phyloP scores from a whole-genome alignment of 23 red algal genomes.

The Gracilaria gracilis region DNA sequence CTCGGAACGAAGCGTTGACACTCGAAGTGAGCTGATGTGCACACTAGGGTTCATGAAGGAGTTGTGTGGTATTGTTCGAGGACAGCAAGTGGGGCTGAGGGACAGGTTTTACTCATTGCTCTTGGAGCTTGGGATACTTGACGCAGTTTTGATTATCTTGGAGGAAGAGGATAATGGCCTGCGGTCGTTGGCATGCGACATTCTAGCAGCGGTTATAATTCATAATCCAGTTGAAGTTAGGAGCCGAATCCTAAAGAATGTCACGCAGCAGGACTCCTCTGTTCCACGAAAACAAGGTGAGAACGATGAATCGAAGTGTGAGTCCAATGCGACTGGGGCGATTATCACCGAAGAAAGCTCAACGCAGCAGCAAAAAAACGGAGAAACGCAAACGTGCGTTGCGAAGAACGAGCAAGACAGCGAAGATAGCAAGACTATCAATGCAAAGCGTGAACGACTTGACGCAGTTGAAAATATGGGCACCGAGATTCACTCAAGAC shows the following conservation, averaged over 20 bases:
- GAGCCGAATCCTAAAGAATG: constrained; percentile 32
- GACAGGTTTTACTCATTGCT: constrained; percentile 43
- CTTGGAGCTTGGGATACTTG: constrained; percentile 52
- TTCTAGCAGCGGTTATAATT: constrained; percentile 28
- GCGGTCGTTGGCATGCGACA: constrained; percentile 32
- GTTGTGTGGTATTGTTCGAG: constrained; percentile 38
- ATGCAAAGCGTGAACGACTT: not conserved
- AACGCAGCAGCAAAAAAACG: not conserved
- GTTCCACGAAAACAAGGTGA: not conserved
- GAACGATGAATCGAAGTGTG: not conserved
- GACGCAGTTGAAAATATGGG: not conserved
- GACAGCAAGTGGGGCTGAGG: constrained; percentile 22
- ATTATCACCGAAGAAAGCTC: not conserved
- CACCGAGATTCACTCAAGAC: not conserved
- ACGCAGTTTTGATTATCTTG: constrained; percentile 21
- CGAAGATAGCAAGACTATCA: not conserved
- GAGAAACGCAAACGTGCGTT: not conserved
- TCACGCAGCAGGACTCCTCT: constrained; percentile 14
- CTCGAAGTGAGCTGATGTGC: constrained; percentile 34
- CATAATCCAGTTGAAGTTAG: constrained; percentile 46
- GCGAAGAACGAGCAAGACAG: not conserved
- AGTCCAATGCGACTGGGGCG: not conserved
- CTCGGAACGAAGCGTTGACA: constrained; percentile 20
- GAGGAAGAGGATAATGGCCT: constrained; percentile 20
- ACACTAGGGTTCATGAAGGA: constrained; percentile 54